Conservation (phyloP, 2,329 filamentous ascomycete species). For the Teratosphaeria nubilosa region DNA sequence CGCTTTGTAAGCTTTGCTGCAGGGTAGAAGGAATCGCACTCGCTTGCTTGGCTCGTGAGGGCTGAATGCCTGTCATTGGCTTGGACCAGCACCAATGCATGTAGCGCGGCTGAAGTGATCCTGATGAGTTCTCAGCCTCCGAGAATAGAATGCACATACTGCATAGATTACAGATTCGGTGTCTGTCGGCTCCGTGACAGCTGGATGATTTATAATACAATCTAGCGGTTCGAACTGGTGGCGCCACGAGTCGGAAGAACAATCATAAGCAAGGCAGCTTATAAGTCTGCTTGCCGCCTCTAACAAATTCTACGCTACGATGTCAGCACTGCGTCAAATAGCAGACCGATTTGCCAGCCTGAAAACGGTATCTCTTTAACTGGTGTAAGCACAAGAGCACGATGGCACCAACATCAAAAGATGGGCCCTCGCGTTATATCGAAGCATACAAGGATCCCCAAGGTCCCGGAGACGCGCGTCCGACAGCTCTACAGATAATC, state of each 20-base stretch:
- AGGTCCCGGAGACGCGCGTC: constrained; percentile 9
- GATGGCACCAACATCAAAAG: neutral
- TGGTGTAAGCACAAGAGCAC: neutral
- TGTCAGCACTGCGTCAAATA: too few species aligned
- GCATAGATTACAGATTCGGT: neutral
- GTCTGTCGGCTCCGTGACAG: neutral
- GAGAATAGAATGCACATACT: neutral
- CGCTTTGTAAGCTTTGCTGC: neutral
- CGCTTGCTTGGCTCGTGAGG: too few species aligned
- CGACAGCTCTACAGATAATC: constrained; percentile 13
- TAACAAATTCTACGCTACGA: too few species aligned
- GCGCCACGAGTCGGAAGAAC: neutral
- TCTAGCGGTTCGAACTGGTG: neutral
- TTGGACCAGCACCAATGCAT: neutral
- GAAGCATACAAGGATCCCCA: constrained; percentile 3
- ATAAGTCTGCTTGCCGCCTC: neutral
- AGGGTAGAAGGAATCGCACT: neutral
- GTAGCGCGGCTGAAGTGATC: neutral
- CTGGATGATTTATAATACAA: neutral
- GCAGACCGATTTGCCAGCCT: too few species aligned
- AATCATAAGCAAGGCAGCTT: neutral
- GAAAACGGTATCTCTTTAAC: neutral
- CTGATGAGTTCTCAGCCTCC: neutral
- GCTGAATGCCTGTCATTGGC: neutral
- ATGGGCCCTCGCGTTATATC: constrained; percentile 5